phyloP scores from a whole-genome alignment of 768 basidiomycete species.

The Amyloporia xantha region DNA sequence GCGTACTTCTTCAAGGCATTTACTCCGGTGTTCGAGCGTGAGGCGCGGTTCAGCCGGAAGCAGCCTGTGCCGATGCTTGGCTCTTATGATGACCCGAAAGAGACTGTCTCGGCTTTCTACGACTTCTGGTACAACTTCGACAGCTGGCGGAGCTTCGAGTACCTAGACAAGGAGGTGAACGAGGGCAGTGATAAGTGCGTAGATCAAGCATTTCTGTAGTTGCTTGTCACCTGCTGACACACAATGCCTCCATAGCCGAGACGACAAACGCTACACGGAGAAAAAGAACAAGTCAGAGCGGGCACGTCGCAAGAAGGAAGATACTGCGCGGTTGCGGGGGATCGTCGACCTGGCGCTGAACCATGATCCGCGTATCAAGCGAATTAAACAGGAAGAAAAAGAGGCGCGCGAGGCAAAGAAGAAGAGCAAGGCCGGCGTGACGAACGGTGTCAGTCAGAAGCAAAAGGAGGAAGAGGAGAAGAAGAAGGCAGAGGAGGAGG shows the following conservation, averaged over 20 bases:
- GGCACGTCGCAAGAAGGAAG: slow-evolving; percentile 93
- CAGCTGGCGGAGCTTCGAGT: slow-evolving; percentile 97
- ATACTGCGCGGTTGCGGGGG: slow-evolving; percentile 80
- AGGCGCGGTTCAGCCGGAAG: slow-evolving; percentile 85
- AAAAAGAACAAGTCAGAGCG: slow-evolving; percentile 99
- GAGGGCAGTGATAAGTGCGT: slow-evolving; percentile 92
- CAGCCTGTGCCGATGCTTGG: slow-evolving; percentile 85
- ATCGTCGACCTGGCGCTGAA: slow-evolving; percentile 82
- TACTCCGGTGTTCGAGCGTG: slow-evolving; percentile 80
- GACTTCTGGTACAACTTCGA: slow-evolving; percentile 99
- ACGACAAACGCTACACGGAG: slow-evolving; percentile 98
- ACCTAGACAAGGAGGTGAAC: slow-evolving; percentile 96
- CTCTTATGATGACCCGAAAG: slow-evolving; percentile 60
- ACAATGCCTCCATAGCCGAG: slow-evolving; percentile 65
- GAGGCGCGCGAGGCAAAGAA: slow-evolving; percentile 91
- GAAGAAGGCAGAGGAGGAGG: slow-evolving; percentile 44
- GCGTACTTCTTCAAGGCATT: slow-evolving; percentile 68
- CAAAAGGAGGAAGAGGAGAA: slow-evolving; percentile 67
- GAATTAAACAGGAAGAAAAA: slow-evolving; percentile 95
- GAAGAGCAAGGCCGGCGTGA: slow-evolving; percentile 41
- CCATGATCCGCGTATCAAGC: slow-evolving; percentile 91
- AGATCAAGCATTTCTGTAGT: neutral
- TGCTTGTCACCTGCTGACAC: neutral
- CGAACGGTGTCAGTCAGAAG: slow-evolving; percentile 49
- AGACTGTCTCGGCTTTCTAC: slow-evolving; percentile 88